Evolutionary conservation across 1,284 basidiomycete genomes (phyloP), one percentile per base, ranked within the genome.

Genomic region (Puccinia polysora): DNA sequence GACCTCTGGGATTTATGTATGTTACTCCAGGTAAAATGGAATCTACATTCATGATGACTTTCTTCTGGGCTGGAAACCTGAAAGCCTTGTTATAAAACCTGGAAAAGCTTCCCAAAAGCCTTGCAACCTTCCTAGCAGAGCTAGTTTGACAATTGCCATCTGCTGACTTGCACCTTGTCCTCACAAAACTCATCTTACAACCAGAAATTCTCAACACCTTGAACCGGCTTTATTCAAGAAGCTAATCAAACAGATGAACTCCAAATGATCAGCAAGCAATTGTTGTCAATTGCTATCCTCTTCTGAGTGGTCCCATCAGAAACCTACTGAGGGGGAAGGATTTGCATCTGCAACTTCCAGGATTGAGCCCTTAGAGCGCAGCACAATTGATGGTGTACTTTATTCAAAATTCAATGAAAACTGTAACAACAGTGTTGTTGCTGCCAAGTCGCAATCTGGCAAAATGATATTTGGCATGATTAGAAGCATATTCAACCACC

Each of bases 1-100:
- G 14, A 38, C 8, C 6, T 4, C 28, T 20, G 5, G 2, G 2
- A n/a, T 63, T 43, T 34, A 23, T 14, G 2, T 45, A n/a, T 4
- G 14, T 25, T n/a, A n/a, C n/a, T n/a, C n/a, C n/a, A n/a, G 60
- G 60, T 23, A 18, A 45, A 28, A 18, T 63, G 12, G 43, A 63
- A 30, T 45, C 32, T 1, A 63, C n/a, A 12, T 47, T 63, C 12
- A 18, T 63, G 2, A 14, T 25, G 25, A 30, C 38, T 14, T 63
- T 63, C 18, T 63, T 18, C 30, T 28, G 60, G 2, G 8, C 18
- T 49, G 60, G 60, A 15, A 63, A 63, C 32, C 23, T 63, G 7
- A 18, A 34, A 49, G 40, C 40, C 18, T 40, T 63, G 7, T 20
- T 63, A 25, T 25, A 8, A 47, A 40, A 63, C 47, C 6, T 1